phyloP scores from a whole-genome alignment of 1,284 basidiomycete species.

The Anthracocystis panici-leucophaei region DNA sequence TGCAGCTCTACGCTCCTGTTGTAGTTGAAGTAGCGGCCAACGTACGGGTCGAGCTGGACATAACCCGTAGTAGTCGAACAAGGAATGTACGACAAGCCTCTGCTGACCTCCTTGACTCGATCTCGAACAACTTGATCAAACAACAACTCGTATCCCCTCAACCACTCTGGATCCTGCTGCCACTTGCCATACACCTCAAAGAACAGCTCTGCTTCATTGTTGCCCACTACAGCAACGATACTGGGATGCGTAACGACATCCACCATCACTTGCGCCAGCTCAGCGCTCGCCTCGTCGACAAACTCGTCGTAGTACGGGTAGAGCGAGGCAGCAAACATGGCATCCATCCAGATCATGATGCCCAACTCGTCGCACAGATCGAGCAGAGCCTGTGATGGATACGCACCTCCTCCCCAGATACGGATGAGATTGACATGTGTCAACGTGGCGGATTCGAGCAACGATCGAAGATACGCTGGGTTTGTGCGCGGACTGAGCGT shows the following conservation, averaged over 20 bases:
- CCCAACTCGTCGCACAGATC: conserved; percentile 76
- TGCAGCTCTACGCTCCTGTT: conserved; percentile 74
- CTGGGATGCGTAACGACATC: conserved; percentile 75
- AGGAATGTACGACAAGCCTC: conserved; percentile 76
- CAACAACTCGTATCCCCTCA: conserved; percentile 40
- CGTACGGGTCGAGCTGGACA: conserved; percentile 75
- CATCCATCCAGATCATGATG: conserved; percentile 77
- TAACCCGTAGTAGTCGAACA: conserved; percentile 75
- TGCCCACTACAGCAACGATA: conserved; percentile 41
- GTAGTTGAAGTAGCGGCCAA: conserved; percentile 74
- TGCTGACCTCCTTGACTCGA: conserved; percentile 73
- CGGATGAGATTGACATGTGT: conserved; percentile 55
- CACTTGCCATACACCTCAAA: conserved; percentile 30
- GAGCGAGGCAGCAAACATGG: conserved; percentile 74
- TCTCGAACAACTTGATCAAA: conserved; percentile 74
- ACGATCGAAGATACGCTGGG: conserved; percentile 41
- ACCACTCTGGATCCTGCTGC: conserved; percentile 27
- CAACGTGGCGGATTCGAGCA: conserved; percentile 36
- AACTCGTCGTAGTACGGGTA: conserved; percentile 73
- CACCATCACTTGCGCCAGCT: conserved; percentile 76
- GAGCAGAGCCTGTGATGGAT: conserved; percentile 72
- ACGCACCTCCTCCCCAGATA: conserved; percentile 62
- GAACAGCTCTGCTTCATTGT: conserved; percentile 56
- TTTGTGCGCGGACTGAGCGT: conserved; percentile 40
- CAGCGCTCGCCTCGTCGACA: conserved; percentile 74